Evolutionary conservation across 164 flowering plant genomes (phyloP).

Genomic region (Houttuynia cordata): DNA sequence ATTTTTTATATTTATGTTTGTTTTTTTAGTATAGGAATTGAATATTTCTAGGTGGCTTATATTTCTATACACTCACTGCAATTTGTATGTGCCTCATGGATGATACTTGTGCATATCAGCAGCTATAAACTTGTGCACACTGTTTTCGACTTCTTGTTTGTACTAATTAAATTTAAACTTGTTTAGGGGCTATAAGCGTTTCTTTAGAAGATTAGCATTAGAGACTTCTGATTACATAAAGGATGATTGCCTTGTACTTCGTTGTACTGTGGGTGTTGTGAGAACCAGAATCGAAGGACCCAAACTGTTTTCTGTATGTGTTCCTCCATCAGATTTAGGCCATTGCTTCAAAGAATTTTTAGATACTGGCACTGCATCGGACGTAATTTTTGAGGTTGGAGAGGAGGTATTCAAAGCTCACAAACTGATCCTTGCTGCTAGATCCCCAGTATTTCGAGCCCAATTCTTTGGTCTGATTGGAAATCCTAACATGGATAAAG

Average conservation of each 20-base stretch:
- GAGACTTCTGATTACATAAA: constrained; percentile 72
- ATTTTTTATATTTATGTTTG: too few relatives aligned
- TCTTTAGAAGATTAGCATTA: constrained; percentile 48
- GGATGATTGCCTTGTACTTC: constrained; percentile 75
- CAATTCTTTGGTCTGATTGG: constrained; percentile 85
- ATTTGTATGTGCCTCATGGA: background rate
- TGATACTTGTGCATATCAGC: background rate
- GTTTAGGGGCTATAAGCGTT: constrained; percentile 85
- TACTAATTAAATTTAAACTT: background rate
- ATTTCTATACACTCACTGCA: too few relatives aligned
- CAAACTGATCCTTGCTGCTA: constrained; percentile 84
- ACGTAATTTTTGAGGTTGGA: constrained; percentile 59
- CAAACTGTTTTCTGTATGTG: constrained; percentile 30
- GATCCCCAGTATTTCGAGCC: constrained; percentile 90
- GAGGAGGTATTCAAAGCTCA: constrained; percentile 73
- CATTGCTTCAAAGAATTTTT: constrained; percentile 40
- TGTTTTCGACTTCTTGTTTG: too few relatives aligned
- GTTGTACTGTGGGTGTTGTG: constrained; percentile 91
- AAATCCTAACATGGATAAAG: constrained; percentile 45
- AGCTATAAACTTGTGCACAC: background rate
- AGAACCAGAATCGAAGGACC: constrained; percentile 62
- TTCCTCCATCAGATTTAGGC: constrained; percentile 80
- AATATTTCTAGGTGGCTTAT: background rate
- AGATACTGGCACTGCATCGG: constrained; percentile 61
- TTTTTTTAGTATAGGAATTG: too few relatives aligned